A percentile compares a stretch with the other conserved stretches of the same genome.
These are phyloP conservation scores for Laburnicola sp. DNA, from an alignment of 2,329 filamentous ascomycete species.

Conservation along the genomic window DNA sequence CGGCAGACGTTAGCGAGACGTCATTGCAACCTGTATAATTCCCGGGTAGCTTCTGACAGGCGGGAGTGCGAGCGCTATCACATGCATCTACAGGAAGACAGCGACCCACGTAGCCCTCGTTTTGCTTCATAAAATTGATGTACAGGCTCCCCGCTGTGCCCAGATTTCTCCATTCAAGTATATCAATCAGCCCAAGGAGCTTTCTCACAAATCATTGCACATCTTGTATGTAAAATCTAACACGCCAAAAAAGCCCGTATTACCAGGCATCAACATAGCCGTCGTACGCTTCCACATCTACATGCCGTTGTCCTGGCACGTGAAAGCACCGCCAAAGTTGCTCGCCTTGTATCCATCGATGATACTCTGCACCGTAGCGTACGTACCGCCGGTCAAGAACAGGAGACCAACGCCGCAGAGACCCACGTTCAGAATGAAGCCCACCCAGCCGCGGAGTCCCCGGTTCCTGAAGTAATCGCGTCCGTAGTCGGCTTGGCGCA, in stretches of 20 bases:
- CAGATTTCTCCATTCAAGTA: no score
- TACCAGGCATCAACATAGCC: not conserved
- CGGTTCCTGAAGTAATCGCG: constrained; percentile 57
- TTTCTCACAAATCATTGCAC: no score
- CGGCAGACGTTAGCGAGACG: constrained; percentile 30
- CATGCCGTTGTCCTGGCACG: constrained; percentile 70
- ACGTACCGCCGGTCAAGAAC: constrained; percentile 81
- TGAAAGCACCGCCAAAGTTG: constrained; percentile 71
- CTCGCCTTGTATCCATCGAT: constrained; percentile 70
- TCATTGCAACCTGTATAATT: constrained; percentile 28
- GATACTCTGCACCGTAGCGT: constrained; percentile 70
- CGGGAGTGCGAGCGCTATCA: not conserved
- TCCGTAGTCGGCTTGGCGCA: constrained; percentile 68
- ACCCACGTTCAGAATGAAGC: constrained; percentile 68
- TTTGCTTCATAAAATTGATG: no score
- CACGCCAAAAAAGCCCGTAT: not conserved
- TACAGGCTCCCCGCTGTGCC: no score
- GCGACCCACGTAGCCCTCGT: no score
- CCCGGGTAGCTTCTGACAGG: not conserved
- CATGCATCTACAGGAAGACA: no score
- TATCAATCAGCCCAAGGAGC: no score
- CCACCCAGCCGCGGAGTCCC: constrained; percentile 57
- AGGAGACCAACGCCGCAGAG: constrained; percentile 77
- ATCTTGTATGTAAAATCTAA: not conserved
- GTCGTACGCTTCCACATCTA: constrained; percentile 31